Base-by-base conservation (phyloP, 805 yeast genomes). In the Wickerhamiella sergipiensis region DNA sequence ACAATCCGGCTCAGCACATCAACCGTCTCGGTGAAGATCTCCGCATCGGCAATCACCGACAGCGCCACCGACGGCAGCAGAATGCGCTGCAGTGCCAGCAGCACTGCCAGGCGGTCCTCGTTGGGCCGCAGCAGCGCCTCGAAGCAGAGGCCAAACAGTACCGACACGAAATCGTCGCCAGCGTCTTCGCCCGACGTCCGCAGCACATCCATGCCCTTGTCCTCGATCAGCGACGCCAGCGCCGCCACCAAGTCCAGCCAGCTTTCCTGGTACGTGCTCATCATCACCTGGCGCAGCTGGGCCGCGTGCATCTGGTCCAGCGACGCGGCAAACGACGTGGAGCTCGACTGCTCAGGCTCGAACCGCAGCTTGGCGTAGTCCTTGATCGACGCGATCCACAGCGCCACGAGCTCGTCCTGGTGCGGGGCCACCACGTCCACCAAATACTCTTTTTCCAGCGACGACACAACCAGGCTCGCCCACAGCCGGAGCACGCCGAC, bases 241-340 rank as follows among this genome's bases (percentile, higher is more conserved):
- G 85, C 95, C 48, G 83, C 82, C 9, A 84, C 79, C 54, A 87
- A 74, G 57, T 82, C 84, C 38, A 83, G 68, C 95, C 96, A 88
- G 39, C 80, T 76, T 18, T 71, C 68, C 40, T 76, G 73, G 62
- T 78, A 83, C 44, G 64, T 64, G 23, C 67, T 71, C 50, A 74
- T 61, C 59, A 70, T 74, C 29, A 73, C 63, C 46, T 72, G 76
- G 44, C 71, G 55, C 1, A 60, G 52, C 29, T 62, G 52, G 10
- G 63, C 59, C 0, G 59, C 56, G n/a, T 61, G 59, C 46, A 66
- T 64, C 42, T 68, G 70, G 29, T 63, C 65, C 7, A 67, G 48
- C 7, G 69, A 56, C 1, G 56, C 61, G 4, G 58, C 51, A 1
- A 59, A 46, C 1, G 61, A 50, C 4, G 55, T 46, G 10, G 64